phyloP scores from a whole-genome alignment of 306 rosid genomes.

The Astragalus glycyphyllos region DNA sequence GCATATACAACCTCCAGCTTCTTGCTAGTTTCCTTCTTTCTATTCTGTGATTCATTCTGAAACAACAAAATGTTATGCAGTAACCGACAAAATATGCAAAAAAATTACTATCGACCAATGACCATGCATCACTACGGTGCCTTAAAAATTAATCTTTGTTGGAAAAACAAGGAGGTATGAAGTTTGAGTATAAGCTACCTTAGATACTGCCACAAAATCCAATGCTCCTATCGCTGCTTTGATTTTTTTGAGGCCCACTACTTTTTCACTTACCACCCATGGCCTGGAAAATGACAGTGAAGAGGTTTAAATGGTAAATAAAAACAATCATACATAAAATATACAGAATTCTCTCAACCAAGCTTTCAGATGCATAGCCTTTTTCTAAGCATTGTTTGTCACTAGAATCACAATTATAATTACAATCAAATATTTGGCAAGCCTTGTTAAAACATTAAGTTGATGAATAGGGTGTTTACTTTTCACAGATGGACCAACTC shows the following conservation, averaged over 20 bases:
- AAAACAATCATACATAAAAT: conserved; percentile 11
- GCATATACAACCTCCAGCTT: conserved; percentile 53
- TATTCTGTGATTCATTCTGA: conserved; percentile 42
- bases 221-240: conserved; percentile 53
- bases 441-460: conserved; percentile 6
- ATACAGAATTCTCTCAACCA: conserved; percentile 5
- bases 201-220: conserved; percentile 39
- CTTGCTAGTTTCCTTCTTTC: conserved; percentile 24
- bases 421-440: background rate
- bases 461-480: background rate
- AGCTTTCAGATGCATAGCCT: conserved; percentile 25
- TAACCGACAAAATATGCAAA: background rate
- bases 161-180: conserved; percentile 18
- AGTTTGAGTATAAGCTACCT: conserved; percentile 49
- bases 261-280: conserved; percentile 63
- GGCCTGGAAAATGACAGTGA: conserved; percentile 66
- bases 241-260: conserved; percentile 42
- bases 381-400: conserved; percentile 16
- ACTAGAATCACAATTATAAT: background rate
- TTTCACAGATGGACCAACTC: conserved; percentile 13
- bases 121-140: conserved; percentile 21
- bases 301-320: conserved; percentile 18
- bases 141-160: conserved; percentile 28
- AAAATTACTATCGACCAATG: conserved; percentile 9
- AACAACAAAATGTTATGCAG: conserved; percentile 34